These are phyloP conservation scores for Sordariomycetes sp. DNA, from an alignment of 2,329 filamentous ascomycete genomes.

Conservation along the genomic window DNA sequence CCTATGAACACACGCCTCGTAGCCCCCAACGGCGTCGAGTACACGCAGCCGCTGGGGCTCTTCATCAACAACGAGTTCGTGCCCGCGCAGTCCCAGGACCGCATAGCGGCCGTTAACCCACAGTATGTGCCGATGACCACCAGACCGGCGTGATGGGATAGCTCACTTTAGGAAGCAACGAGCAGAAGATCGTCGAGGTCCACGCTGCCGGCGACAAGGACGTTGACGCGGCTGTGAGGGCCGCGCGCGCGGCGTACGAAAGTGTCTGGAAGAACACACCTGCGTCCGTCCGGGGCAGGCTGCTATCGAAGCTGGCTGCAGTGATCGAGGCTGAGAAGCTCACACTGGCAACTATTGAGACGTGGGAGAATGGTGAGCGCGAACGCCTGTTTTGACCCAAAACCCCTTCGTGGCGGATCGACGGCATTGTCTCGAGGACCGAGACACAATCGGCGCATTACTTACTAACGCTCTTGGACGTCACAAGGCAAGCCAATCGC, in stretches of 20 bases:
- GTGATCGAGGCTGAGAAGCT: conserved; percentile 1
- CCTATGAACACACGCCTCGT: no score
- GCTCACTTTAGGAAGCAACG: conserved; percentile 14
- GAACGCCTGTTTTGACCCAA: no score
- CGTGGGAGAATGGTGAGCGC: no score
- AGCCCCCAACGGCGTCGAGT: no score
- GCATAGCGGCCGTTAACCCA: no score
- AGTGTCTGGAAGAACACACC: not conserved
- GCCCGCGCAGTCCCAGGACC: conserved; percentile 16
- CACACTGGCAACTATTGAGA: not conserved
- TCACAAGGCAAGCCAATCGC: conserved; percentile 12
- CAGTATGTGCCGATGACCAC: no score
- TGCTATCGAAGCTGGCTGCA: not conserved
- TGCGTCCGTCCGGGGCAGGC: conserved; percentile 4
- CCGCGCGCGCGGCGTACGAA: conserved; percentile 6
- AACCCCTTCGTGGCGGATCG: no score
- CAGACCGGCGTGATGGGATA: no score
- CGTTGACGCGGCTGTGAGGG: conserved; percentile 19
- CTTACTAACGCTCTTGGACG: no score
- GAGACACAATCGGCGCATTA: no score
- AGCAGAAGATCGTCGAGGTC: conserved; percentile 18
- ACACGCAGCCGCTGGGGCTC: conserved; percentile 21
- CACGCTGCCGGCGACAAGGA: conserved; percentile 18
- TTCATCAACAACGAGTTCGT: conserved; percentile 75
- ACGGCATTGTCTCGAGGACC: no score